phyloP scores from a whole-genome alignment of 1,139 yeast genomes.

The Candida smagusa region DNA sequence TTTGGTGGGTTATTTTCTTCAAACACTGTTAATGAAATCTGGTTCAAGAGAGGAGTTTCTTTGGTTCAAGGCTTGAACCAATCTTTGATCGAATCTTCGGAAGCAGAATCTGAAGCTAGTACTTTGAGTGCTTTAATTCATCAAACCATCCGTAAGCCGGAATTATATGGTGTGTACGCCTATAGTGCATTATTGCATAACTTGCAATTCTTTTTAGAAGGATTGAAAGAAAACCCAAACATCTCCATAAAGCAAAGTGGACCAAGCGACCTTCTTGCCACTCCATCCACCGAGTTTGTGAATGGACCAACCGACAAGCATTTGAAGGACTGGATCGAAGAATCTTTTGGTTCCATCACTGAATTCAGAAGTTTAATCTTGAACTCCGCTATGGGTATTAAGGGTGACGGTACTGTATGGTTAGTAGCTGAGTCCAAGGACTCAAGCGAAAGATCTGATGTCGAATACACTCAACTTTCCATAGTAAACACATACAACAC shows the following conservation, averaged over 20 bases:
- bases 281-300: constrained; percentile 33
- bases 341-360: constrained; percentile 63
- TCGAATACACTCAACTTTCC: constrained; percentile 46
- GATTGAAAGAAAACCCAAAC: constrained; percentile 33
- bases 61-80: constrained; percentile 48
- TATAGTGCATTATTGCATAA: constrained; percentile 61
- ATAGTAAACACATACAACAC: constrained; percentile 76
- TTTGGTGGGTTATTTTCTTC: constrained; percentile 55
- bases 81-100: constrained; percentile 25
- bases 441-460: constrained; percentile 22
- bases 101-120: constrained; percentile 6
- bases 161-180: constrained; percentile 46
- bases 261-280: constrained; percentile 35
- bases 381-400: constrained; percentile 59
- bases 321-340: constrained; percentile 43
- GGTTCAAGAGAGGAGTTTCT: constrained; percentile 53
- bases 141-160: constrained; percentile 46
- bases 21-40: constrained; percentile 52
- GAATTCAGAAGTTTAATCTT: constrained; percentile 65
- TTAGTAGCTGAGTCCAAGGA: constrained; percentile 55
- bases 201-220: constrained; percentile 56
- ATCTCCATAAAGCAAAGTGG: constrained; percentile 18
- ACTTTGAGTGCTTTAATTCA: constrained; percentile 33
- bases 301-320: constrained; percentile 39
- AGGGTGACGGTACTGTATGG: constrained; percentile 80